A percentile compares a stretch with the other conserved stretches of the same genome.
Evolutionary conservation across 2,329 filamentous ascomycete species (phyloP).

Genomic region (Verticillium albo-atrum): DNA sequence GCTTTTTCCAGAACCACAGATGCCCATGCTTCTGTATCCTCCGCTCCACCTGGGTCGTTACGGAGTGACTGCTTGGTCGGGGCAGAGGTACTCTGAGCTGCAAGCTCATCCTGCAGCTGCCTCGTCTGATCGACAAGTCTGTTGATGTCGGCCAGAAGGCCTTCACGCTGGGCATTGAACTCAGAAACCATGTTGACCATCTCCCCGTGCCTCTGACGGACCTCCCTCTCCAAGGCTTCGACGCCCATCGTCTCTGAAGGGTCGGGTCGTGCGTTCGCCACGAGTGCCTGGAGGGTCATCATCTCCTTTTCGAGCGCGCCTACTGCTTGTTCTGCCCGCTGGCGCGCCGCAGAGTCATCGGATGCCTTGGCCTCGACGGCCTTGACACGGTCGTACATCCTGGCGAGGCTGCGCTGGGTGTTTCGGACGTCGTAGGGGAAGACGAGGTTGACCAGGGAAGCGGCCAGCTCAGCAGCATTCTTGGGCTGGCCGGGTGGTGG

Average conservation of each 20-base stretch:
- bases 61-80: too few species aligned
- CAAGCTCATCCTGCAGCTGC: background rate
- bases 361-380: background rate
- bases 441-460: background rate
- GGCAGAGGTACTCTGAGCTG: too few species aligned
- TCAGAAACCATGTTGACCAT: background rate
- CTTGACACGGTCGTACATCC: background rate
- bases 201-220: background rate
- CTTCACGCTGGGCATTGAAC: background rate
- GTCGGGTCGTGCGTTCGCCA: background rate
- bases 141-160: background rate
- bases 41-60: too few species aligned
- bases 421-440: conserved; percentile 1
- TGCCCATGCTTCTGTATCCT: too few species aligned
- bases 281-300: background rate
- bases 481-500: background rate
- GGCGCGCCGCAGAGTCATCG: background rate
- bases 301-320: background rate
- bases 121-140: background rate
- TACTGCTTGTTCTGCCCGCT: background rate
- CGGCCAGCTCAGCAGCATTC: conserved; percentile 1
- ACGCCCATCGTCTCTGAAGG: background rate
- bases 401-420: background rate
- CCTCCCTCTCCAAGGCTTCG: background rate
- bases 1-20: too few species aligned